These are phyloP conservation scores for Candida palmyrensis DNA, from an alignment of 805 yeast genomes.

Conservation along the genomic window DNA sequence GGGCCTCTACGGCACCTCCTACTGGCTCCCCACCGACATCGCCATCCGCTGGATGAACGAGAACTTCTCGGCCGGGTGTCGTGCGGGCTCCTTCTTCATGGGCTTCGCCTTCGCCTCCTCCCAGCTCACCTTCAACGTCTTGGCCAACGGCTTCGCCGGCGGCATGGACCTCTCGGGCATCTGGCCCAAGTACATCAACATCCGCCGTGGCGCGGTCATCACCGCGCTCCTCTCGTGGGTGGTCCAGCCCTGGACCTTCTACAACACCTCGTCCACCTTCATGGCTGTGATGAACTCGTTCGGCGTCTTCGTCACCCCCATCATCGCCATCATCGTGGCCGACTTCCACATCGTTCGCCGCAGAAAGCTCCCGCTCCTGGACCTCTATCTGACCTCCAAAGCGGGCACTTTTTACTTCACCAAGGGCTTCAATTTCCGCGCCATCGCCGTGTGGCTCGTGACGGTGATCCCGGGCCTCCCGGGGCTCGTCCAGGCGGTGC, in stretches of 20 bases:
- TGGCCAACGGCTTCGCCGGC: slow-evolving; percentile 39
- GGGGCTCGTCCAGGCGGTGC: slow-evolving; percentile 4
- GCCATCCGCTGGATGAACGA: slow-evolving; percentile 6
- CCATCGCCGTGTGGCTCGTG: slow-evolving; percentile 16
- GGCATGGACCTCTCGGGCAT: slow-evolving; percentile 46
- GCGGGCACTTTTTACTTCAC: slow-evolving; percentile 36
- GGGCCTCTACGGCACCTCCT: slow-evolving; percentile 52
- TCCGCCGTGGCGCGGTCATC: slow-evolving; percentile 36
- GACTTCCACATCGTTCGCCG: slow-evolving; percentile 34
- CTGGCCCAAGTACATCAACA: slow-evolving; percentile 38
- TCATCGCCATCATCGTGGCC: slow-evolving; percentile 21
- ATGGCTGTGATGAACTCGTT: slow-evolving; percentile 28
- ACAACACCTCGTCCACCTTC: slow-evolving; percentile 29
- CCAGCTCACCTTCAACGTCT: slow-evolving; percentile 35
- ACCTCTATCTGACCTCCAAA: slow-evolving; percentile 27
- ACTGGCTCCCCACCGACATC: slow-evolving; percentile 58
- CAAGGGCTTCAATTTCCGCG: slow-evolving; percentile 40
- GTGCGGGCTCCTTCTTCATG: slow-evolving; percentile 65
- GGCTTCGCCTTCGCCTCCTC: slow-evolving; percentile 31
- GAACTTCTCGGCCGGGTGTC: slow-evolving; percentile 6
- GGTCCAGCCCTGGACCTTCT: slow-evolving; percentile 38
- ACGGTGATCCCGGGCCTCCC: slow-evolving; percentile 7
- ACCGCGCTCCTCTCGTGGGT: slow-evolving; percentile 26
- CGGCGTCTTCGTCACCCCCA: slow-evolving; percentile 35
- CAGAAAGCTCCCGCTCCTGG: slow-evolving; percentile 31